Evolutionary conservation across 495 filamentous ascomycete genomes (phyloP), one percentile per base, ranked within the genome.

Genomic region (Lasiosphaeria ovina): DNA sequence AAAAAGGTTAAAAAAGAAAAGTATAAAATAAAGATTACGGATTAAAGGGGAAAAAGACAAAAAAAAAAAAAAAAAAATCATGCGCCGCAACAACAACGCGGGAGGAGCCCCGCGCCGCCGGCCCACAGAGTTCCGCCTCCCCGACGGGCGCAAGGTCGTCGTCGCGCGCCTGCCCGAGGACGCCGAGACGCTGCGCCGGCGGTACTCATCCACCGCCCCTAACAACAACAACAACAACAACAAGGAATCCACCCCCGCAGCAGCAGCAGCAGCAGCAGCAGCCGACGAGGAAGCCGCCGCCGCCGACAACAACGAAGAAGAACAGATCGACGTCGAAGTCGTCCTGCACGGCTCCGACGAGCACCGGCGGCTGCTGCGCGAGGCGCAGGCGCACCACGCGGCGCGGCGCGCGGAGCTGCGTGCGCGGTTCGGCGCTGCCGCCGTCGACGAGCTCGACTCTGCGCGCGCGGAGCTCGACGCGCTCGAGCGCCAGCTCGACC

Each of bases 331-430:
- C 10, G 83, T 84, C 54, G 81, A 84, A 44, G 60, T 84, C 9
- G 78, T 79, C 33, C 70, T 86, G 47, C 77, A 79, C 59, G 83
- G 83, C 12, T 78, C 77, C 2, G 72, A 73, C 32, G 82, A 85
- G 66, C 83, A 86, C 67, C 67, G 77, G n/a, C 72, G 80, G 1
- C 78, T 77, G 3, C 72, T 87, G 35, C 68, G 77, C 48, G 62
- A 74, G 52, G 74, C 79, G 3, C 79, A 80, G 40, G 59, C 63
- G 14, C 79, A 83, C 59, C 82, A 85, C 62, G 77, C 80, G 53
- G 54, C 67, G 24, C 62, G 69, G n/a, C 73, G 77, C 16, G 65
- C 73, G 7, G 62, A 68, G 34, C 67, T 87, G 7, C 76, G 77
- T 10, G 61, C 70, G 33, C 65, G 73, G 57, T 73, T 83, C 65